Evolutionary conservation across 352 stramenopile genomes (phyloP).

Genomic region (Globisporangium ultimum): DNA sequence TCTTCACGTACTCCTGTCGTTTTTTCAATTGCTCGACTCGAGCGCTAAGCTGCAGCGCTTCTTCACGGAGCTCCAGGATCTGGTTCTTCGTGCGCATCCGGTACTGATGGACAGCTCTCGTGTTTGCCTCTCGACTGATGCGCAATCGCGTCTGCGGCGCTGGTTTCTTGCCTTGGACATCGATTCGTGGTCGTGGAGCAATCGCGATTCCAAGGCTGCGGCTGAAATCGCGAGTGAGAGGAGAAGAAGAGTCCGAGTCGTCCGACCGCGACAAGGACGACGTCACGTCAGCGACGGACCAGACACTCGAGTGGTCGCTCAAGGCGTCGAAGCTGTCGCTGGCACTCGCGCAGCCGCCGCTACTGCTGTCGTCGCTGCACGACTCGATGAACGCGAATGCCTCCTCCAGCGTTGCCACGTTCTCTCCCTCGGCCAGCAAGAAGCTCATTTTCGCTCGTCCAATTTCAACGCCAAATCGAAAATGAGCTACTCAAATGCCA

Average conservation of each 20-base stretch:
- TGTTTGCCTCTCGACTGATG: background rate
- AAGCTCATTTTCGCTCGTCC: background rate
- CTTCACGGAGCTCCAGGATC: background rate
- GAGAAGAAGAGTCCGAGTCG: background rate
- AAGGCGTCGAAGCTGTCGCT: background rate
- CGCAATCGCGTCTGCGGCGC: no score
- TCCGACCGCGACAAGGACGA: background rate
- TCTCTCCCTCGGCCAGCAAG: background rate
- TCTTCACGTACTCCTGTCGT: background rate
- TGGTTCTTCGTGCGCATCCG: background rate
- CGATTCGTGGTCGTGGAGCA: background rate
- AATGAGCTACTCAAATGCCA: no score
- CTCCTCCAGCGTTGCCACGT: background rate
- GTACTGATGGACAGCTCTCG: background rate
- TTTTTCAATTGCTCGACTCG: background rate
- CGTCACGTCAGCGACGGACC: no score
- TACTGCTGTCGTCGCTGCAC: background rate
- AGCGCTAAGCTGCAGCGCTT: background rate
- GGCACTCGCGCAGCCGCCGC: no score
- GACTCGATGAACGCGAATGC: background rate
- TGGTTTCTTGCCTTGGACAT: background rate
- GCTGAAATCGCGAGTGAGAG: no score
- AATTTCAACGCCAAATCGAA: no score
- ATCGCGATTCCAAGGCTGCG: no score
- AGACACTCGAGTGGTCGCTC: background rate